These are phyloP conservation scores for Trametes villosa DNA, from an alignment of 768 basidiomycete species.

Conservation along the genomic window DNA sequence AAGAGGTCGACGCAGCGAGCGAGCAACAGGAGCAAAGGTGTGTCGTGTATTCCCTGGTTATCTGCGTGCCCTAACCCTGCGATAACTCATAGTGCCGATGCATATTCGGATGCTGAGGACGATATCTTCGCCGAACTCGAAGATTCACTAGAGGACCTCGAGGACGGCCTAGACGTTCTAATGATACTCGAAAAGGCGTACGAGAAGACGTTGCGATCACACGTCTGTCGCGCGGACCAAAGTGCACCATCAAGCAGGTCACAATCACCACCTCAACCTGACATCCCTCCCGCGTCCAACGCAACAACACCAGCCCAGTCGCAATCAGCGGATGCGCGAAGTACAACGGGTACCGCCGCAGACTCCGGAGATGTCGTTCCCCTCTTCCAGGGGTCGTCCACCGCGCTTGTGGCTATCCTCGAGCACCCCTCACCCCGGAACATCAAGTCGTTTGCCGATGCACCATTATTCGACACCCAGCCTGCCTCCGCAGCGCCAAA, in stretches of 20 bases:
- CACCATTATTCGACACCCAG: conserved; percentile 22
- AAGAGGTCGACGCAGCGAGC: conserved; percentile 47
- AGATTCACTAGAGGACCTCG: conserved; percentile 61
- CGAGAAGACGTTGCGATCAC: conserved; percentile 64
- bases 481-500: conserved; percentile 16
- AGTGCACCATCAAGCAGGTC: conserved; percentile 18
- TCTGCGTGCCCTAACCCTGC: neutral
- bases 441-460: conserved; percentile 1
- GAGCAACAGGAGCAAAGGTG: conserved; percentile 12
- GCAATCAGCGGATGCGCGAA: neutral
- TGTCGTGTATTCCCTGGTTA: neutral
- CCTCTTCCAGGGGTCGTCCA: conserved; percentile 65
- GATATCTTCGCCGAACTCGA: conserved; percentile 48
- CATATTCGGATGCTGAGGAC: conserved; percentile 35
- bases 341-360: conserved; percentile 33
- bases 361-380: conserved; percentile 33
- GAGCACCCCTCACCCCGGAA: conserved; percentile 43
- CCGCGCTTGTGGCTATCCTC: conserved; percentile 67
- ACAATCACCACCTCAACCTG: conserved; percentile 12
- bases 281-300: neutral
- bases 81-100: conserved; percentile 3
- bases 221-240: conserved; percentile 41
- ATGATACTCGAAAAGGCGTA: conserved; percentile 73
- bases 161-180: conserved; percentile 71
- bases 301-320: neutral